Evolutionary conservation across 2,329 filamentous ascomycete genomes (phyloP), one percentile per base, ranked within the genome.

Genomic region (Sclerotinia subarctica): DNA sequence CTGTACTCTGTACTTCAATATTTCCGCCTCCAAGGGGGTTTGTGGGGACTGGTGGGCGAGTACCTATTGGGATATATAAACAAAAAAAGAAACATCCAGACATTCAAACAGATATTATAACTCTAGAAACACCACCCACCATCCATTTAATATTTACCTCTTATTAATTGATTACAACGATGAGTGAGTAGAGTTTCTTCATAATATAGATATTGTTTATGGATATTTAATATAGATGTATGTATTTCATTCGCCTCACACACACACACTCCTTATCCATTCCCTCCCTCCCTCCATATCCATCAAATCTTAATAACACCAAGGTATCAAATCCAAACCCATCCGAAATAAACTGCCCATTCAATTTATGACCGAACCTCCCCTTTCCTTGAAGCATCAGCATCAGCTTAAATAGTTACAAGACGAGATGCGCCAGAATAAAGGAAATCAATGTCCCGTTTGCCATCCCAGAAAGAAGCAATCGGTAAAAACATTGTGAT

Each of bases 281-380:
- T 62, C 46, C 59, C 21, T 62, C 29, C 59, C 21, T 63, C 46
- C 32, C 46, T 26, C 51, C 19, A n/a, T 19, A 59, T 66, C 64
- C 64, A 66, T 60, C 32, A 47, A 44, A 29, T 68, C 72, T 74
- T 64, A 71, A 59, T 57, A 70, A 73, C 72, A 69, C 73, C 71
- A 70, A 73, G 73, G 72, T 74, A 74, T 74, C 74, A 74, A 72
- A 74, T 72, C 73, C 73, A 62, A 59, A 17, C 38, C 67, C 68
- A 70, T 69, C 68, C 70, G 56, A 53, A 56, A 38, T 32, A 60
- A 66, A 60, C 42, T 49, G 15, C 42, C 64, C 32, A 70, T 70
- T 72, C 73, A 74, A 75, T 75, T 71, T 74, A 69, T 69, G 68
- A 67, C 59, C 66, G 54, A 47, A 58, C 64, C 64, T 51, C 53